phyloP scores from a whole-genome alignment of 140 eudicot species.

The Oenanthe javanica region DNA sequence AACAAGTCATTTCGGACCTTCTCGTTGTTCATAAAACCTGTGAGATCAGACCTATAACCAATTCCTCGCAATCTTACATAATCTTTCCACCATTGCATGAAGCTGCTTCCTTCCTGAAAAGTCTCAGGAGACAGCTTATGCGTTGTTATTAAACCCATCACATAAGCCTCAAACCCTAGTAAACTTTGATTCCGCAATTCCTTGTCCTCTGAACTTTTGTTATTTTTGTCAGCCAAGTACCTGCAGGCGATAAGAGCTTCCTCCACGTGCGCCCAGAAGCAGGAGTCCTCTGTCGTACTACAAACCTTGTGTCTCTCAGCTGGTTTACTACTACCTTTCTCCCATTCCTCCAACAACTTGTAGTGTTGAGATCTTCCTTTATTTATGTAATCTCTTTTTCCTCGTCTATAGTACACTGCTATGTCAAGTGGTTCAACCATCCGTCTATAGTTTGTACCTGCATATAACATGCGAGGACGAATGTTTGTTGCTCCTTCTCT shows the following conservation, averaged over 20 bases:
- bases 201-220: constrained; percentile 6
- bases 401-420: constrained; percentile 29
- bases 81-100: constrained; percentile 38
- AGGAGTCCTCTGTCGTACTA: constrained; percentile 22
- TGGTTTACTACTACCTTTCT: background rate
- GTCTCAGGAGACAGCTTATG: constrained; percentile 19
- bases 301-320: constrained; percentile 16
- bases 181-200: background rate
- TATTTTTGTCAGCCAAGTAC: constrained; percentile 1
- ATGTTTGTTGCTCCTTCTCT: constrained; percentile 21
- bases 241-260: constrained; percentile 15
- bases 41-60: constrained; percentile 17
- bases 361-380: constrained; percentile 24
- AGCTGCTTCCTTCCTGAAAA: constrained; percentile 30
- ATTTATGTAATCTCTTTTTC: constrained; percentile 15
- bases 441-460: constrained; percentile 37
- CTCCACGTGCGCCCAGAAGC: constrained; percentile 31
- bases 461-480: constrained; percentile 26
- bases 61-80: constrained; percentile 11
- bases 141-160: constrained; percentile 15
- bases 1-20: constrained; percentile 3
- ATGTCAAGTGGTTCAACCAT: constrained; percentile 43
- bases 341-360: constrained; percentile 29
- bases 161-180: constrained; percentile 23
- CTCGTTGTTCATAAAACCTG: constrained; percentile 22